phyloP scores from a whole-genome alignment of 164 flowering plant species.

The Paratinospora sagittata region DNA sequence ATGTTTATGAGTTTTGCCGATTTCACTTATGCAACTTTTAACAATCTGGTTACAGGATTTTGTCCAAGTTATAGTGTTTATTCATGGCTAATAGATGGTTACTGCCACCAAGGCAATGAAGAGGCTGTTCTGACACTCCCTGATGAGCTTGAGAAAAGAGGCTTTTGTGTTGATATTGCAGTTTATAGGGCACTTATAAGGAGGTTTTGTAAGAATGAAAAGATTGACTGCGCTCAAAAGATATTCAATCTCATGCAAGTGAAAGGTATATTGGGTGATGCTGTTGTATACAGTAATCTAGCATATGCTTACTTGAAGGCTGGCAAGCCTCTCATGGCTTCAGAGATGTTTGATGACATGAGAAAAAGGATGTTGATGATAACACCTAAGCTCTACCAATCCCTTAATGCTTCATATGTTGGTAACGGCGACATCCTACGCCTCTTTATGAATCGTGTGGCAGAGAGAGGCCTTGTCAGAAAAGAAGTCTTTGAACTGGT shows the following conservation, averaged over 20 bases:
- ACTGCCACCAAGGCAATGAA: constrained; percentile 44
- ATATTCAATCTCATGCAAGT: constrained; percentile 46
- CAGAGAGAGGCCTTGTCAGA: constrained; percentile 46
- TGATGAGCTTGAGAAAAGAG: constrained; percentile 45
- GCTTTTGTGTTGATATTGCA: constrained; percentile 45
- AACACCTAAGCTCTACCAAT: constrained; percentile 45
- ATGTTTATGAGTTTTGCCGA: background rate
- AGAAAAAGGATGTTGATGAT: constrained; percentile 49
- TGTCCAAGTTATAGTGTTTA: constrained; percentile 65
- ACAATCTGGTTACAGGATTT: constrained; percentile 43
- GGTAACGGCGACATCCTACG: constrained; percentile 28
- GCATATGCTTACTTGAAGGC: constrained; percentile 64
- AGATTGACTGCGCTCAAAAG: constrained; percentile 51
- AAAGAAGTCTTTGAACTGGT: constrained; percentile 34
- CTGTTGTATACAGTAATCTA: constrained; percentile 49
- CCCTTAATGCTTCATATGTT: constrained; percentile 53
- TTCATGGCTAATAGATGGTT: constrained; percentile 83
- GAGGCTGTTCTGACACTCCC: constrained; percentile 45
- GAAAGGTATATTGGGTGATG: constrained; percentile 58
- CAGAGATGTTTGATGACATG: constrained; percentile 62
- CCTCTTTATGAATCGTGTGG: constrained; percentile 51
- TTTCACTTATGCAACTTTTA: background rate
- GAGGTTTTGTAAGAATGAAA: constrained; percentile 60
- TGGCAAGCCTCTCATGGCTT: constrained; percentile 40
- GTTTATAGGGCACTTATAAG: constrained; percentile 73